Evolutionary conservation across 1,284 basidiomycete genomes (phyloP).

Genomic region (Leccinum subrobustum): DNA sequence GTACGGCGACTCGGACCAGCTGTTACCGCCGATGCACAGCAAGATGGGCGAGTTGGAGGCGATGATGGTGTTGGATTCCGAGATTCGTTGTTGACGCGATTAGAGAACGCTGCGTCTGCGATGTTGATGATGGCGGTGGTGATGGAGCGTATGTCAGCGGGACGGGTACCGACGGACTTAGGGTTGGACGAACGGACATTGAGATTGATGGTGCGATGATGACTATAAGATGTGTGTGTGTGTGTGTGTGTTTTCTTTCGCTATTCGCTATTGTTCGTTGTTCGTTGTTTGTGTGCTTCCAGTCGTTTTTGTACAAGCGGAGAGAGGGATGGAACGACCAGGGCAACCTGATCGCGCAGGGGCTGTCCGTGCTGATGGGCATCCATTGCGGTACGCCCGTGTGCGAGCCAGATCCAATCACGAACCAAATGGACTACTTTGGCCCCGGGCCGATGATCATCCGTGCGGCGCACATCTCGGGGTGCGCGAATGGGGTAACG

Average conservation of each 20-base stretch:
- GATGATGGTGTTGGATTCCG: conserved; percentile 69
- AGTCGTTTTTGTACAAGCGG: neutral
- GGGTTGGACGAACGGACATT: conserved; percentile 50
- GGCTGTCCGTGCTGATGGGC: too few species aligned
- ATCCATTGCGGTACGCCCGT: too few species aligned
- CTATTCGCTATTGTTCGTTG: neutral
- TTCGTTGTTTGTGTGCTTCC: neutral
- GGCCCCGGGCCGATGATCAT: too few species aligned
- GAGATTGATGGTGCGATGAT: conserved; percentile 24
- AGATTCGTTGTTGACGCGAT: conserved; percentile 55
- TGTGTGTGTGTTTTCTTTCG: neutral
- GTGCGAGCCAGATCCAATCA: too few species aligned
- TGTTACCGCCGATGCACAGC: conserved; percentile 47
- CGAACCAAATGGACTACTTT: too few species aligned
- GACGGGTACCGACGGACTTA: conserved; percentile 28
- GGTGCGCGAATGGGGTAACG: too few species aligned
- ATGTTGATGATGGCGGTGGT: conserved; percentile 40
- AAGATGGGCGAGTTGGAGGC: conserved; percentile 79
- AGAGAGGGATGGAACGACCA: too few species aligned
- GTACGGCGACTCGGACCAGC: too few species aligned
- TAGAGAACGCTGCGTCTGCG: conserved; percentile 77
- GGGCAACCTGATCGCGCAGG: too few species aligned
- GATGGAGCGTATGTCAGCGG: conserved; percentile 20
- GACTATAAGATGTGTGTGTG: neutral
- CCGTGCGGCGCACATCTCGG: too few species aligned